A percentile compares a stretch with the other conserved stretches of the same genome.
These are phyloP conservation scores for Lachancea waltii DNA, from an alignment of 805 yeast genomes.

Conservation along the genomic window DNA sequence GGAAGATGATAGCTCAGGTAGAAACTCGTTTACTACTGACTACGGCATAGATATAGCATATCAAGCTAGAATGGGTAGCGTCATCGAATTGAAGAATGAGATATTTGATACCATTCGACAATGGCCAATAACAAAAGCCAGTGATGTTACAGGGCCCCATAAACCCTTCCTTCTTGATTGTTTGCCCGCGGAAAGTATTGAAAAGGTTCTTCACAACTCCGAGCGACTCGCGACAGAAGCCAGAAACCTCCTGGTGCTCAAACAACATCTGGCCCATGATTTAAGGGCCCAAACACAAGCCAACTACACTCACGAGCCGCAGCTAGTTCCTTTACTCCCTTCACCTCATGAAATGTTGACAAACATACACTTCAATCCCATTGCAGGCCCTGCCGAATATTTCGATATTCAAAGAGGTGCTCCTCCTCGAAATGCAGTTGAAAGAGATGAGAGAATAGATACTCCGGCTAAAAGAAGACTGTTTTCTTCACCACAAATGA, in stretches of 20 bases:
- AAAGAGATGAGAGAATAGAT: no score
- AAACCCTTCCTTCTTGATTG: slow-evolving; percentile 2
- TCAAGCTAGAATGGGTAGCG: slow-evolving; percentile 14
- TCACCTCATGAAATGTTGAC: slow-evolving; percentile 1
- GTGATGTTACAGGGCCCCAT: background rate
- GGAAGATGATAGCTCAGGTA: slow-evolving; percentile 6
- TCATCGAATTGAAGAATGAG: slow-evolving; percentile 14
- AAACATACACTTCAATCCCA: background rate
- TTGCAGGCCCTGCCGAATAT: background rate
- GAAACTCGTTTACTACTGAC: slow-evolving; percentile 1
- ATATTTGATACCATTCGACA: slow-evolving; percentile 11
- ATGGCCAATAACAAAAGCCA: slow-evolving; percentile 12
- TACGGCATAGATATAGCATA: slow-evolving; percentile 9
- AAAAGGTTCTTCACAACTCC: background rate
- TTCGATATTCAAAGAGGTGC: background rate
- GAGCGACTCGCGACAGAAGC: slow-evolving; percentile 2
- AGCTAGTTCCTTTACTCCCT: background rate
- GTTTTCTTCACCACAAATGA: no score
- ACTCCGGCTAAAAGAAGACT: no score
- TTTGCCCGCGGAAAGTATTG: background rate
- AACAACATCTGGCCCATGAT: background rate
- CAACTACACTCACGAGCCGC: slow-evolving; percentile 3
- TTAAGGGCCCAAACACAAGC: background rate
- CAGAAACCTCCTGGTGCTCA: slow-evolving; percentile 1
- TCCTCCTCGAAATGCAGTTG: no score